Percentiles rank a stretch among this genome's conserved stretches.
These are phyloP conservation scores for Amaranthus cruentus DNA, from an alignment of 148 eudicot species.

Conservation along the genomic window DNA sequence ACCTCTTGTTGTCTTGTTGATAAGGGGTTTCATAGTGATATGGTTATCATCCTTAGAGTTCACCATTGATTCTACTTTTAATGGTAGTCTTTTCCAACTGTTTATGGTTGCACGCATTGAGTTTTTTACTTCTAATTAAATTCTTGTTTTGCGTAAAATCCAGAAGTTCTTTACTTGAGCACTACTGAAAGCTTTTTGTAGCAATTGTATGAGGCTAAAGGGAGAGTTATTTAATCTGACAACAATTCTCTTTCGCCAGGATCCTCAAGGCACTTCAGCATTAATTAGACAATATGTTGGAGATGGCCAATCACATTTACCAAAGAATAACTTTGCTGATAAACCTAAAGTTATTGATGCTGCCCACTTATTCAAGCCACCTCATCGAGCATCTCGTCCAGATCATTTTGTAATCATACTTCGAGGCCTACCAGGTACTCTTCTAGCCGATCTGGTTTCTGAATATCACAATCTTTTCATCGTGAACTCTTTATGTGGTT, in stretches of 20 bases:
- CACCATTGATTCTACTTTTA: not conserved
- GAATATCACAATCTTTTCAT: slow-evolving; percentile 7
- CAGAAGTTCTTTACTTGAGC: not conserved
- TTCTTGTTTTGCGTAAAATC: not conserved
- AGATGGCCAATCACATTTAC: slow-evolving; percentile 35
- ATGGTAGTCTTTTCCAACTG: not conserved
- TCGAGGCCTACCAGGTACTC: slow-evolving; percentile 91
- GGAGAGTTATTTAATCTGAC: not conserved
- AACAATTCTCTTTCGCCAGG: slow-evolving; percentile 33
- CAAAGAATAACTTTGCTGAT: slow-evolving; percentile 30
- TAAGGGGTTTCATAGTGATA: not conserved
- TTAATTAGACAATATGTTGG: slow-evolving; percentile 33
- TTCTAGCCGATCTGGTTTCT: slow-evolving; percentile 1
- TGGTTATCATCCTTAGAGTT: not conserved
- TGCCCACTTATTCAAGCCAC: slow-evolving; percentile 69
- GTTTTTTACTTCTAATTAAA: slow-evolving; percentile 3
- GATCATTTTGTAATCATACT: slow-evolving; percentile 93
- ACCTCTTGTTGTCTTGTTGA: not conserved
- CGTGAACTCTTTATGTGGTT: not conserved
- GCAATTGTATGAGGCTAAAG: not conserved
- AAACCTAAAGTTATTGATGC: slow-evolving; percentile 64
- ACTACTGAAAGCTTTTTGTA: not conserved
- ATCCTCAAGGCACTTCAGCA: slow-evolving; percentile 33
- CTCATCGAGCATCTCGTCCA: slow-evolving; percentile 82
- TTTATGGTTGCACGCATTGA: not conserved